Evolutionary conservation across 805 yeast species (phyloP).

Genomic region (Grigorovia yakushimaensis): DNA sequence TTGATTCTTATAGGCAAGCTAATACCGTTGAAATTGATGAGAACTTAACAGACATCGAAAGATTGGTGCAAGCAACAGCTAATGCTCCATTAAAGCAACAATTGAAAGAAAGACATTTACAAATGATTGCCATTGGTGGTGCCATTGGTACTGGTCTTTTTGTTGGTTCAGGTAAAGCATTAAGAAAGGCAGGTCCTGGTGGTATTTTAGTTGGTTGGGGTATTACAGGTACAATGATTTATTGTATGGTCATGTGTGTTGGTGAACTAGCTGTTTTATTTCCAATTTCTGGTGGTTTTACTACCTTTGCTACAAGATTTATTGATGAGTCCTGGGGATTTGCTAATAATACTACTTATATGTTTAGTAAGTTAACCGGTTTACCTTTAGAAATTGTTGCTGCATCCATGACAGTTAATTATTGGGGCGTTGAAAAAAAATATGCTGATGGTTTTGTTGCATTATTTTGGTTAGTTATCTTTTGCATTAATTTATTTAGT

Average conservation of each 20-base stretch:
- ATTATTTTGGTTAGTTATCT: constrained; percentile 39
- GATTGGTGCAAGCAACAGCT: constrained; percentile 37
- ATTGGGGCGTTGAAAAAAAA: constrained; percentile 37
- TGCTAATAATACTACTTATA: constrained; percentile 51
- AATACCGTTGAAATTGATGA: constrained; percentile 37
- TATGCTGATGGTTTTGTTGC: constrained; percentile 44
- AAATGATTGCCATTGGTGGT: constrained; percentile 65
- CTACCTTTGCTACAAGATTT: constrained; percentile 51
- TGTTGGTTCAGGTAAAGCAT: constrained; percentile 58
- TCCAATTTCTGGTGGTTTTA: constrained; percentile 57
- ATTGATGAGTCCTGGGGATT: constrained; percentile 54
- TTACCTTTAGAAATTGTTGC: constrained; percentile 45
- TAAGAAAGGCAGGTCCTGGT: constrained; percentile 61
- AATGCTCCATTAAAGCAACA: constrained; percentile 48
- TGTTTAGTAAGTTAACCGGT: constrained; percentile 42
- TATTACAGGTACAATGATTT: constrained; percentile 44
- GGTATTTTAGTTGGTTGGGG: constrained; percentile 46
- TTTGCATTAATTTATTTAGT: constrained; percentile 42
- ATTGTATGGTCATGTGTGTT: constrained; percentile 49
- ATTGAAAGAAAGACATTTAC: constrained; percentile 44
- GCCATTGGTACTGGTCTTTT: constrained; percentile 70
- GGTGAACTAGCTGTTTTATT: constrained; percentile 55
- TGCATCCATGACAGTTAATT: constrained; percentile 44
- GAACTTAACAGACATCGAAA: constrained; percentile 34
- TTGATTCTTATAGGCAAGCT: constrained; percentile 37